Percentiles rank a stretch among this genome's conserved stretches.
Conservation (phyloP, 768 basidiomycete genomes). For the Cystofilobasidium bisporidii region DNA sequence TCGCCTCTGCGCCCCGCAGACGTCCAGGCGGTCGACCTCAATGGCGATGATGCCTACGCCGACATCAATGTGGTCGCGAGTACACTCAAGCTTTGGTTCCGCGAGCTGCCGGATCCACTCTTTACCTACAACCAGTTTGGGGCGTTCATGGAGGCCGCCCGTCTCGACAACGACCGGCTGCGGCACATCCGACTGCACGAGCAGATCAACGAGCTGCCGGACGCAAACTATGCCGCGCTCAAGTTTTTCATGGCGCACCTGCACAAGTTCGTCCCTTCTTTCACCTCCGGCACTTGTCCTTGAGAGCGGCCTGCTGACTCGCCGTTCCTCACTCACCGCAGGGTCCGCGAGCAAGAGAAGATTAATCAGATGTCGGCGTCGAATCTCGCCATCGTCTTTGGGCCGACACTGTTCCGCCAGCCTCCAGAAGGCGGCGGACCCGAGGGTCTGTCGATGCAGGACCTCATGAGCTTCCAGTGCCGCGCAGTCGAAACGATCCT, state of each 20-base stretch:
- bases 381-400: slow-evolving; percentile 93
- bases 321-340: slow-evolving; percentile 35
- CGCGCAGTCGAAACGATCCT: slow-evolving; percentile 27
- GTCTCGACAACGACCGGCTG: slow-evolving; percentile 88
- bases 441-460: slow-evolving; percentile 23
- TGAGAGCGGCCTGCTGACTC: neutral
- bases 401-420: slow-evolving; percentile 86
- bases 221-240: slow-evolving; percentile 95
- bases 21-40: slow-evolving; percentile 74
- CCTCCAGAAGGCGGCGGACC: slow-evolving; percentile 38
- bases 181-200: slow-evolving; percentile 94
- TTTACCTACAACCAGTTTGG: slow-evolving; percentile 74
- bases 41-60: slow-evolving; percentile 71
- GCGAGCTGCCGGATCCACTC: slow-evolving; percentile 89
- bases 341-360: slow-evolving; percentile 62
- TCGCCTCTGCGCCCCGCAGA: slow-evolving; percentile 45
- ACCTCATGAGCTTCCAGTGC: slow-evolving; percentile 28
- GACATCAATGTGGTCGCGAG: slow-evolving; percentile 97
- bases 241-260: slow-evolving; percentile 93
- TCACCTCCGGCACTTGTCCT: too few relatives aligned
- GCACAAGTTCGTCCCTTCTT: slow-evolving; percentile 53
- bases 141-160: slow-evolving; percentile 89
- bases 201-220: slow-evolving; percentile 92
- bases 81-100: slow-evolving; percentile 87
- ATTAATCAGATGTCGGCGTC: slow-evolving; percentile 86